Conservation (phyloP, 768 basidiomycete species). For the Chalciporus piperatus region DNA sequence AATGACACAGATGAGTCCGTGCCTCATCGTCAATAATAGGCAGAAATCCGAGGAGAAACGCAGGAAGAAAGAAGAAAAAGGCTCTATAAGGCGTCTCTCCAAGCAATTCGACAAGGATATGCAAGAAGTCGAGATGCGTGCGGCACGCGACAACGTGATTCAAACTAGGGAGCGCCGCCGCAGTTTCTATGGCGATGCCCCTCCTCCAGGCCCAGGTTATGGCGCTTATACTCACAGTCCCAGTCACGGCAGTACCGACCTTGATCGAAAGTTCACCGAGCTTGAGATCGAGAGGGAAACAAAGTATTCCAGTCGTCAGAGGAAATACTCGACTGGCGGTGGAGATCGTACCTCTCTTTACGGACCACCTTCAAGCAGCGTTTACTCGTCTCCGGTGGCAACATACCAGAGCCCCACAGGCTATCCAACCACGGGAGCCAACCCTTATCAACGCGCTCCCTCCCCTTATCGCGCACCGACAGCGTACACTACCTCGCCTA, state of each 20-base stretch:
- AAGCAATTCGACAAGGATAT: slow-evolving; percentile 41
- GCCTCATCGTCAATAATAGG: slow-evolving; percentile 35
- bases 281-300: slow-evolving; percentile 33
- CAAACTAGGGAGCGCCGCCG: slow-evolving; percentile 49
- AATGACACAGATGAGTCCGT: background rate
- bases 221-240: slow-evolving; percentile 27
- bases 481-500: slow-evolving; percentile 43
- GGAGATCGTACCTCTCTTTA: slow-evolving; percentile 28
- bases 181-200: slow-evolving; percentile 45
- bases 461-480: slow-evolving; percentile 34
- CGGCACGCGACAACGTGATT: slow-evolving; percentile 57
- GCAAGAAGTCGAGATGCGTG: slow-evolving; percentile 52
- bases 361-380: slow-evolving; percentile 6
- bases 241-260: slow-evolving; percentile 25
- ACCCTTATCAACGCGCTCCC: slow-evolving; percentile 31
- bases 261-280: slow-evolving; percentile 39
- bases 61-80: slow-evolving; percentile 52
- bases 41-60: slow-evolving; percentile 47
- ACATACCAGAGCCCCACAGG: slow-evolving; percentile 21
- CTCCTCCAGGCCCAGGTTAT: slow-evolving; percentile 24
- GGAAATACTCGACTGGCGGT: slow-evolving; percentile 45
- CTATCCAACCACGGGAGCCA: slow-evolving; percentile 29
- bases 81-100: slow-evolving; percentile 37
- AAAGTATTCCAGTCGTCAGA: slow-evolving; percentile 35
- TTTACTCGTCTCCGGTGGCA: slow-evolving; percentile 30